Percentiles rank a stretch among this genome's conserved stretches.
phyloP scores from a whole-genome alignment of 1,139 yeast genomes.

The Arxiozyma slooffiae region DNA sequence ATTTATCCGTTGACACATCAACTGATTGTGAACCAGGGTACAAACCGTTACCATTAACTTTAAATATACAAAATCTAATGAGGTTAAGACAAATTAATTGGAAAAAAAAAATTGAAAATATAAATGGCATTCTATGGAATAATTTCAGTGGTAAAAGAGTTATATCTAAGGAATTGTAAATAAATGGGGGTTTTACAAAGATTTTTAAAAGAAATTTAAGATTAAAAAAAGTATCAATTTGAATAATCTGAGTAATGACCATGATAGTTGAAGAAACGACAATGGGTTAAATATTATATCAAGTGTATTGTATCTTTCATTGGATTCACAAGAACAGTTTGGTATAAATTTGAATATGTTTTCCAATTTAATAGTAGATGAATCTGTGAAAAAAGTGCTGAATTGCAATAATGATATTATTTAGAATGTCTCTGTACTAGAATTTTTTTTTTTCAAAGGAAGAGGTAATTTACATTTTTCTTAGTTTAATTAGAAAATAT shows the following conservation, averaged over 20 bases:
- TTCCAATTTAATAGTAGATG: slow-evolving; percentile 50
- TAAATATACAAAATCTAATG: slow-evolving; percentile 13
- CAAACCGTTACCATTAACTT: slow-evolving; percentile 20
- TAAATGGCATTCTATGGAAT: slow-evolving; percentile 76
- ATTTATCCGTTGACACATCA: slow-evolving; percentile 4
- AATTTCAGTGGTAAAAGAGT: slow-evolving; percentile 39
- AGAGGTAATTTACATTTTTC: slow-evolving; percentile 61
- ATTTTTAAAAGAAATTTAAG: slow-evolving; percentile 67
- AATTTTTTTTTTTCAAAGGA: slow-evolving; percentile 73
- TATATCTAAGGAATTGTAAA: slow-evolving; percentile 45
- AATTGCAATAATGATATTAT: slow-evolving; percentile 64
- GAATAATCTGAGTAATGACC: slow-evolving; percentile 8
- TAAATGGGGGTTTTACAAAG: slow-evolving; percentile 64
- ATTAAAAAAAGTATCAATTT: slow-evolving; percentile 14
- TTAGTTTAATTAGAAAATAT: slow-evolving; percentile 52
- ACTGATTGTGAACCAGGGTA: slow-evolving; percentile 10
- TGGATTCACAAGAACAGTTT: slow-evolving; percentile 82
- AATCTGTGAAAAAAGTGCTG: slow-evolving; percentile 55
- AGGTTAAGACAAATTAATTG: slow-evolving; percentile 87
- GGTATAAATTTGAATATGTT: slow-evolving; percentile 86
- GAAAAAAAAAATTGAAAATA: slow-evolving; percentile 70
- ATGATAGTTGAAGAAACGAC: neutral
- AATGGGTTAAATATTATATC: neutral
- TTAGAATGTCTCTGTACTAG: slow-evolving; percentile 61
- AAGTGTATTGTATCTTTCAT: slow-evolving; percentile 54